Base-by-base conservation (phyloP, 768 basidiomycete genomes). In the Cyathus striatus region DNA sequence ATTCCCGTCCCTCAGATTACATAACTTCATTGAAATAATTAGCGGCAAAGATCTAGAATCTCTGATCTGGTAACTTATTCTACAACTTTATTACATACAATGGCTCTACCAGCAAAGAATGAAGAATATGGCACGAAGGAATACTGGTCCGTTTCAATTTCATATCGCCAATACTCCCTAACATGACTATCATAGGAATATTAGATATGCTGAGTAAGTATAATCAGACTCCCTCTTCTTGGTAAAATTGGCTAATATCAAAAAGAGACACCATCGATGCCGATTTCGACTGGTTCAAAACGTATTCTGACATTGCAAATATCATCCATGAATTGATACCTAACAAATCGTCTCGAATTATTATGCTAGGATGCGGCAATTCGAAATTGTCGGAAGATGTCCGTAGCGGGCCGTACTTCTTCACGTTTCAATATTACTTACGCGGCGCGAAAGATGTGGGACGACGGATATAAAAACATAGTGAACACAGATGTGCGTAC, bases 371-470 rank as follows among this genome's bases (percentile, higher is more conserved):
- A 42, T 91, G 89, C 55, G 89, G 90, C 7, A 91, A 90, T 60
- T 88, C 89, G 3, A 86, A 64, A 43, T 64, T 91, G 30, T 87
- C 87, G 7, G 81, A 89, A 62, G 81, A 90, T 46, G 87, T 88
- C 49, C 17, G 71, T 60, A 16, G 10, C n/a, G n/a, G n/a, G n/a
- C n/a, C n/a, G n/a, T n/a, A n/a, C n/a, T n/a, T n/a, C n/a, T n/a
- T n/a, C n/a, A n/a, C n/a, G n/a, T n/a, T n/a, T n/a, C n/a, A n/a
- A n/a, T n/a, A n/a, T n/a, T n/a, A n/a, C n/a, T n/a, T n/a, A n/a
- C n/a, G n/a, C n/a, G n/a, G n/a, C n/a, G n/a, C n/a, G n/a, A 6
- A 32, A 90, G 84, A 87, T 92, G 87, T 91, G 85, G 70, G 83
- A 90, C 47, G 87, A 89, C 50, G 88, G 88, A 2, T 93, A 90